Evolutionary conservation across 2,329 filamentous ascomycete genomes (phyloP).

Genomic region (Elsinoe arachidis): DNA sequence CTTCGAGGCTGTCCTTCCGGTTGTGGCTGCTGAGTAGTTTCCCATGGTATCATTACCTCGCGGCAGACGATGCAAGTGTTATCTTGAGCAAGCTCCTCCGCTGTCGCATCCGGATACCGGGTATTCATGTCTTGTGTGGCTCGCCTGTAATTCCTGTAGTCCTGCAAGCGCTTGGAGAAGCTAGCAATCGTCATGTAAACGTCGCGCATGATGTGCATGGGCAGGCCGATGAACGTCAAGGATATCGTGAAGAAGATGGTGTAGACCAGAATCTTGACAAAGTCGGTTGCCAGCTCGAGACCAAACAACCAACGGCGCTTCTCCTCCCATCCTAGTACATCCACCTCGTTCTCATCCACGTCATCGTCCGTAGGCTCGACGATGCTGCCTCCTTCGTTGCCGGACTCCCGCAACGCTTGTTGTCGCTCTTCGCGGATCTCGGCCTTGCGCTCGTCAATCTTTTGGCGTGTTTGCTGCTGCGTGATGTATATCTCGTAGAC

Average conservation of each 20-base stretch:
- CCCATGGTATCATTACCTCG: conserved; percentile 87
- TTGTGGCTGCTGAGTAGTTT: conserved; percentile 36
- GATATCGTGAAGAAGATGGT: conserved; percentile 88
- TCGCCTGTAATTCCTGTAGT: conserved; percentile 81
- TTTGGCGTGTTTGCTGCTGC: conserved; percentile 61
- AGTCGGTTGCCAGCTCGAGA: conserved; percentile 71
- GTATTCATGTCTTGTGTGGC: conserved; percentile 91
- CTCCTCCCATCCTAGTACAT: conserved; percentile 91
- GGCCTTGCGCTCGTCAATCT: conserved; percentile 57
- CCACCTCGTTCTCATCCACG: conserved; percentile 86
- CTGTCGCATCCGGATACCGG: conserved; percentile 79
- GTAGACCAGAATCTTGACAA: conserved; percentile 84
- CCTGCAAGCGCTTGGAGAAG: conserved; percentile 80
- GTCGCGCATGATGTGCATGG: conserved; percentile 93
- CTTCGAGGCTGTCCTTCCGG: conserved; percentile 18
- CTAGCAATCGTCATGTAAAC: conserved; percentile 89
- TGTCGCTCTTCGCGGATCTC: conserved; percentile 51
- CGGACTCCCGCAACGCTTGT: conserved; percentile 30
- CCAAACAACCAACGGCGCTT: conserved; percentile 90
- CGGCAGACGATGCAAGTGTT: conserved; percentile 97
- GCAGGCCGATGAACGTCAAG: conserved; percentile 85
- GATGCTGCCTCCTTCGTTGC: conserved; percentile 30
- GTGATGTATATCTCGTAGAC: conserved; percentile 69
- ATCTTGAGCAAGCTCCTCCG: conserved; percentile 73
- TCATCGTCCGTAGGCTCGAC: conserved; percentile 55